phyloP scores from a whole-genome alignment of 257 asterid species.

The Nicotiana otophora region DNA sequence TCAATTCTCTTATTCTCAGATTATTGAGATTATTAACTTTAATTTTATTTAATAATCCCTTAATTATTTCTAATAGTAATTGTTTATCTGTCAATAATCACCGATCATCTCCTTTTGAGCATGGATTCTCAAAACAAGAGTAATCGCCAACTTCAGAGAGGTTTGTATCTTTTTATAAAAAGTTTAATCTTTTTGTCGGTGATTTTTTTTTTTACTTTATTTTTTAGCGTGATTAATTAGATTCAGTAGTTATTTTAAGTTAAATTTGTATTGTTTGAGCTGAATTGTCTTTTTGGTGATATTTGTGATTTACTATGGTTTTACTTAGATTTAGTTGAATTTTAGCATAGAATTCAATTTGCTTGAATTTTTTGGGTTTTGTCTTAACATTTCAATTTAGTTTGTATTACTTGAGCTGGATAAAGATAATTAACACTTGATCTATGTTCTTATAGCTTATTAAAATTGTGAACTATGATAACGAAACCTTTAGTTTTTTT shows the following conservation, averaged over 20 bases:
- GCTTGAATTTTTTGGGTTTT: not conserved
- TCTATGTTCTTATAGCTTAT: not conserved
- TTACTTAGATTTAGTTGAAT: not conserved
- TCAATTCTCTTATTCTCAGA: not conserved
- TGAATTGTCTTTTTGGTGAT: not conserved
- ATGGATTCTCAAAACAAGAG: conserved; percentile 59
- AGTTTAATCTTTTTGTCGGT: not conserved
- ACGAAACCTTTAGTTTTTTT: not conserved
- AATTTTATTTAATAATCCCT: not conserved
- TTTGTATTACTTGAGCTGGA: not conserved
- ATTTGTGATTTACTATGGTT: not conserved
- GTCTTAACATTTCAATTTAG: not conserved
- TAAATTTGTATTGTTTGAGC: not conserved
- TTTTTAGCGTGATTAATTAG: not conserved
- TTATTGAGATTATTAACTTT: conserved; percentile 26
- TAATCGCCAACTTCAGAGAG: conserved; percentile 55
- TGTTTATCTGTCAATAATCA: conserved; percentile 19
- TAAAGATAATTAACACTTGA: not conserved
- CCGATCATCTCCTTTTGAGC: not conserved
- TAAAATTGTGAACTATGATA: not conserved
- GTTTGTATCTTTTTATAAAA: conserved; percentile 23
- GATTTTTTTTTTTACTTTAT: not conserved
- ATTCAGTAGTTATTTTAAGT: not conserved
- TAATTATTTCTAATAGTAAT: conserved; percentile 2
- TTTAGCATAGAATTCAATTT: not conserved